phyloP scores from a whole-genome alignment of 2,329 filamentous ascomycete species.

The Cordyceps cateniannulata region DNA sequence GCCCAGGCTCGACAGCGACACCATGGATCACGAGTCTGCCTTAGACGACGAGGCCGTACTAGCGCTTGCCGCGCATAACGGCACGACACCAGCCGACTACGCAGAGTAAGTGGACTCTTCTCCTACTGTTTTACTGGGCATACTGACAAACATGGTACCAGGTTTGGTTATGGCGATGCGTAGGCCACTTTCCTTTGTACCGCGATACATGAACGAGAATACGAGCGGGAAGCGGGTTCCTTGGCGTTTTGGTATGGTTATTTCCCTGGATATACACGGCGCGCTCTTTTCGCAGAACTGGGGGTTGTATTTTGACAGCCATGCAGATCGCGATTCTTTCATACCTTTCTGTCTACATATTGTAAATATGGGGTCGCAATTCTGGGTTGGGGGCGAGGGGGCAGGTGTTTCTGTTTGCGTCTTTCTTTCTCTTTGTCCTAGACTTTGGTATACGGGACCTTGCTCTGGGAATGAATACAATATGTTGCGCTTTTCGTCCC shows the following conservation, averaged over 20 bases:
- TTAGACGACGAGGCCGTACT: slow-evolving; percentile 44
- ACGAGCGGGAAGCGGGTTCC: background rate
- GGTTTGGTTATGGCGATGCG: slow-evolving; percentile 36
- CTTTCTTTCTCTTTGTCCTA: background rate
- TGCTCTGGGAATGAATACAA: background rate
- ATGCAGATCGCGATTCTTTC: background rate
- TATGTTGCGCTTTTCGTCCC: background rate
- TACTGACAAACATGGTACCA: slow-evolving; percentile 17
- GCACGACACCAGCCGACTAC: slow-evolving; percentile 32
- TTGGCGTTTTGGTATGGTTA: background rate
- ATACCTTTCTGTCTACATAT: background rate
- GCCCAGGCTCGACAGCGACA: slow-evolving; percentile 29
- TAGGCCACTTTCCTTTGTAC: slow-evolving; percentile 18
- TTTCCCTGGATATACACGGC: slow-evolving; percentile 6
- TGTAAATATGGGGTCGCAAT: background rate
- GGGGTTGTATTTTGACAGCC: background rate
- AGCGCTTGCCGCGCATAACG: slow-evolving; percentile 39
- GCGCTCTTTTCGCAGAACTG: background rate
- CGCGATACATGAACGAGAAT: background rate
- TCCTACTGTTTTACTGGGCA: too few relatives aligned
- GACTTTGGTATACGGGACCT: background rate
- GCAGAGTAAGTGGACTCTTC: slow-evolving; percentile 33
- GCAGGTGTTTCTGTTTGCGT: background rate
- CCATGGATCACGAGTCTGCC: slow-evolving; percentile 25
- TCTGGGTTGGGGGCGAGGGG: too few relatives aligned